Base-by-base conservation (phyloP, 768 basidiomycete genomes). In the Hygrophorus russula region DNA sequence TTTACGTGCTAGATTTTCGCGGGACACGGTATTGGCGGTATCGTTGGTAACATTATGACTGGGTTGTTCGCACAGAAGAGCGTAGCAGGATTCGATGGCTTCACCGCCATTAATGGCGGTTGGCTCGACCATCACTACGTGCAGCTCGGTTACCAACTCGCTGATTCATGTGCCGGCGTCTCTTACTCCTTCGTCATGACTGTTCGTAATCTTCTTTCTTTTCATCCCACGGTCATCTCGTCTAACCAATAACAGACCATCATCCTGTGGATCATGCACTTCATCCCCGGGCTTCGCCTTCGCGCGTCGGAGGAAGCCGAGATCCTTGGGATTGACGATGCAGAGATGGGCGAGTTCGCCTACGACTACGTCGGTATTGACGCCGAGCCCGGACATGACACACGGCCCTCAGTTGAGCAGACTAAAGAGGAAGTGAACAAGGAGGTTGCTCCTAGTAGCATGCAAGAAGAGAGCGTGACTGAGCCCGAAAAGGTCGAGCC, bases 221-320 rank as follows among this genome's bases (percentile, higher is more conserved):
- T 5, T n/a, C 29, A 17, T 19, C 14, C 42, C 44, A 6, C n/a
- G 9, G 12, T 2, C n/a, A 0, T 12, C 12, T 3, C 34, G 24
- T 32, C 36, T 39, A 17, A 36, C 12, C 5, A 20, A 27, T 32
- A 28, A 9, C 52, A 82, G 80, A 87, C 82, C 5, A 67, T 83
- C 61, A 86, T 90, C 57, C 73, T 87, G 29, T 87, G 86, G 85
- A 62, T 78, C 50, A 89, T 94, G 85, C 87, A 93, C 64, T 80
- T 63, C 60, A 80, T 89, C 53, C 90, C 90, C 5, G 83, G 81
- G 42, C 69, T 88, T 42, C 69, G 79, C 32, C 71, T 97, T 49
- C 82, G 88, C 43, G 68, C 69, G 24, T 57, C 61, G 10, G 78
- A 80, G 49, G 77, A 80, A 49, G 68, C 65, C 10, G 84, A 87